Conservation (phyloP, 108 stramenopile species). For the Skeletonema potamos region DNA sequence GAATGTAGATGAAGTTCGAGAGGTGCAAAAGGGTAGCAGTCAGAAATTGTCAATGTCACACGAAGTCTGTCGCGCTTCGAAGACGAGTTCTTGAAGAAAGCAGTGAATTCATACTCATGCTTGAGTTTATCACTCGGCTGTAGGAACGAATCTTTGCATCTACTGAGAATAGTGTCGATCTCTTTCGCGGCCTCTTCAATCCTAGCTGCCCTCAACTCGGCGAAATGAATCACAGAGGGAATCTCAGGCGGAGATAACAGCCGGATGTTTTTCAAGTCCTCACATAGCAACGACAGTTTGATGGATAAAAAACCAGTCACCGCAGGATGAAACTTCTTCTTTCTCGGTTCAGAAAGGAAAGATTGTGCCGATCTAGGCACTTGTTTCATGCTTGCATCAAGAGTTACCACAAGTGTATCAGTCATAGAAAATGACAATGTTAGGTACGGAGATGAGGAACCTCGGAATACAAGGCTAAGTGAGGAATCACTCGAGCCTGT, state of each 20-base stretch:
- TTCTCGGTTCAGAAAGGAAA: conserved; percentile 18
- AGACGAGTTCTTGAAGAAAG: conserved; percentile 42
- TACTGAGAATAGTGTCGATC: conserved; percentile 18
- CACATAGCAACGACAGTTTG: conserved; percentile 31
- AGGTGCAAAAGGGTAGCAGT: conserved; percentile 68
- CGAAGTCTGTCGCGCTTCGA: conserved; percentile 24
- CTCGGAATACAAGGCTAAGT: conserved; percentile 31
- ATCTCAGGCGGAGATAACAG: conserved; percentile 15
- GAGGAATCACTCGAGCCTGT: conserved; percentile 26
- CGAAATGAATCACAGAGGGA: conserved; percentile 28
- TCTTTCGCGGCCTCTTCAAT: conserved; percentile 39
- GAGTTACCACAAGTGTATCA: conserved; percentile 9
- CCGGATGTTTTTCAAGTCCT: conserved; percentile 22
- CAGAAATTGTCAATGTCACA: conserved; percentile 51
- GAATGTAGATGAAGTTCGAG: conserved; percentile 47
- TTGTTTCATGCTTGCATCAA: conserved; percentile 11
- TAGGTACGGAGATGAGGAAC: conserved; percentile 25
- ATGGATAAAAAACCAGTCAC: conserved; percentile 25
- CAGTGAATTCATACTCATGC: conserved; percentile 40
- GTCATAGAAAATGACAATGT: conserved; percentile 33
- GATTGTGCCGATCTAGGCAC: conserved; percentile 21
- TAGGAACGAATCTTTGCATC: conserved; percentile 35
- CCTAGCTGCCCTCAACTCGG: conserved; percentile 28
- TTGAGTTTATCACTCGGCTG: conserved; percentile 29
- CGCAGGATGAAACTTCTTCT: conserved; percentile 36